Evolutionary conservation across 768 basidiomycete species (phyloP).

Genomic region (Tephrocybe rancida): DNA sequence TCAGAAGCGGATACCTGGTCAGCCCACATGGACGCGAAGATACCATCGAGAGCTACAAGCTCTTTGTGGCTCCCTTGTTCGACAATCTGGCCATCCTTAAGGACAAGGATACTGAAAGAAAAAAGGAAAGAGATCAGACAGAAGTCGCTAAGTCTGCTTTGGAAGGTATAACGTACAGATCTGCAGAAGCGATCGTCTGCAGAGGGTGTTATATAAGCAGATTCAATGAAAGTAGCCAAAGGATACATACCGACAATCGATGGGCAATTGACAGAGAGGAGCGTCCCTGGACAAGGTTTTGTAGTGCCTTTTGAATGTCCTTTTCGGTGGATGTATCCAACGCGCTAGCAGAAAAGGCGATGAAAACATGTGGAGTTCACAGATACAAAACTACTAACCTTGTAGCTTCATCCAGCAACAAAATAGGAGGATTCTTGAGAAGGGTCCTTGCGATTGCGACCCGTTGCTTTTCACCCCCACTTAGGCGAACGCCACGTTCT

Average conservation of each 20-base stretch:
- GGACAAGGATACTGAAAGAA: conserved; percentile 73
- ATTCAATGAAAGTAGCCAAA: neutral
- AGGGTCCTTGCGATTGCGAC: conserved; percentile 88
- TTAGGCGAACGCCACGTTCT: conserved; percentile 84
- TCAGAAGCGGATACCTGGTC: conserved; percentile 75
- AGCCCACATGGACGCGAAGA: conserved; percentile 89
- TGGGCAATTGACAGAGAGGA: conserved; percentile 82
- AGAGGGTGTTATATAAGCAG: conserved; percentile 19
- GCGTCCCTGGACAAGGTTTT: conserved; percentile 72
- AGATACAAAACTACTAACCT: conserved; percentile 39
- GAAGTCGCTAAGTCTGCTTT: neutral
- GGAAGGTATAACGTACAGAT: conserved; percentile 46
- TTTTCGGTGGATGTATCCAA: conserved; percentile 91
- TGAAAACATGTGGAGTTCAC: neutral
- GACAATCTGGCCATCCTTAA: conserved; percentile 86
- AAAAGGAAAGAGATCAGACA: neutral
- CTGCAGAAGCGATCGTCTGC: conserved; percentile 59
- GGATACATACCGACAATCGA: conserved; percentile 65
- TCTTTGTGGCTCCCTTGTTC: conserved; percentile 85
- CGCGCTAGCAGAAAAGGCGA: conserved; percentile 46
- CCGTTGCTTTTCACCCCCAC: conserved; percentile 89
- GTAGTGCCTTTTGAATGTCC: conserved; percentile 87
- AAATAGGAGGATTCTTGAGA: conserved; percentile 81
- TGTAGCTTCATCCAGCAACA: conserved; percentile 79
- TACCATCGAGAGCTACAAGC: conserved; percentile 67